phyloP scores from a whole-genome alignment of 495 filamentous ascomycete species.

The Poronia punctata region DNA sequence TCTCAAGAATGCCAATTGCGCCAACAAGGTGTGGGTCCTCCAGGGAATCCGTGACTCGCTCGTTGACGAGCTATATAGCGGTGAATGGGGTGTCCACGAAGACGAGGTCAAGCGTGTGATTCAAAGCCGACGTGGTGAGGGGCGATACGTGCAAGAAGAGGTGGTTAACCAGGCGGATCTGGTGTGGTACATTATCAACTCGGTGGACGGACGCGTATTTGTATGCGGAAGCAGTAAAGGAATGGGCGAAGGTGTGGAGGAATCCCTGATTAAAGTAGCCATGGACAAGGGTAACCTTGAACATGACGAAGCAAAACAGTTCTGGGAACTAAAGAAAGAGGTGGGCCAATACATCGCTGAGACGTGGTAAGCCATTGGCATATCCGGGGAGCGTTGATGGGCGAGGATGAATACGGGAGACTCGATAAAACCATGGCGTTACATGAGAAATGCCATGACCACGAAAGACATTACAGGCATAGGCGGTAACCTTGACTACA shows the following conservation, averaged over 20 bases:
- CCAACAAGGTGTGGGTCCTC: conserved; percentile 98
- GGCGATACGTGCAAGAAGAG: conserved; percentile 82
- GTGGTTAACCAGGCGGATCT: conserved; percentile 82
- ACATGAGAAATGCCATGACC: no score
- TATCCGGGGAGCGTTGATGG: not conserved
- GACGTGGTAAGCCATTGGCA: conserved; percentile 42
- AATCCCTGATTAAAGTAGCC: conserved; percentile 69
- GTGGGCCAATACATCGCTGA: conserved; percentile 83
- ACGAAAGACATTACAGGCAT: no score
- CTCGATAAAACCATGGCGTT: no score
- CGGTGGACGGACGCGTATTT: conserved; percentile 87
- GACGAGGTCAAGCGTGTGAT: conserved; percentile 89
- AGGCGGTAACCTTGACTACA: no score
- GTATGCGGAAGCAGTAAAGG: conserved; percentile 91
- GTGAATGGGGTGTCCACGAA: conserved; percentile 94
- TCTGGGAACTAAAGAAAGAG: conserved; percentile 78
- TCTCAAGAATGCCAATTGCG: conserved; percentile 91
- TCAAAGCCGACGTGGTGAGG: conserved; percentile 69
- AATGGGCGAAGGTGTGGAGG: conserved; percentile 95
- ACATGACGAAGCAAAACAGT: conserved; percentile 62
- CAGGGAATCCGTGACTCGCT: conserved; percentile 92
- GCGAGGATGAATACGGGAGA: no score
- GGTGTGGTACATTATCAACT: conserved; percentile 94
- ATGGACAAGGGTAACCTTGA: conserved; percentile 74
- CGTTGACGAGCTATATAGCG: conserved; percentile 90